Base-by-base conservation (phyloP, 2,329 filamentous ascomycete species). In the Penicillium hesseltinei region DNA sequence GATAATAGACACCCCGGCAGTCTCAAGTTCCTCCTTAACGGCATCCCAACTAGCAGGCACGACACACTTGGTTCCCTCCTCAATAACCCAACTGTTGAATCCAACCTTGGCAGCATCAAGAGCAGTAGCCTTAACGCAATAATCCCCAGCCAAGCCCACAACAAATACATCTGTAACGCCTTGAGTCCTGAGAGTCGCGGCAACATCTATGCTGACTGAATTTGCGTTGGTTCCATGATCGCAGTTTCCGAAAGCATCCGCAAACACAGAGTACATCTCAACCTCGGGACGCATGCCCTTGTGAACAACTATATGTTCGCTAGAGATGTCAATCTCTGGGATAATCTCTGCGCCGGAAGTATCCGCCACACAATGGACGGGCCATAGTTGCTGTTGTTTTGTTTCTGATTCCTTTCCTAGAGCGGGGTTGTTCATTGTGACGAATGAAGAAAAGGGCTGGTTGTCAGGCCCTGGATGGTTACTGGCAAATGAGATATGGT, bases 261-360 rank as follows among this genome's bases (percentile, higher is more conserved):
- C 88, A 68, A 99, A 97, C 0, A 88, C 92, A 60, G 89, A 93
- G 76, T 97, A 97, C 89, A 97, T 96, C 75, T 99, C 94, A 2
- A 96, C 84, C 44, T 83, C 79, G 44, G 80, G 72, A 70, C 91
- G 82, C 69, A 81, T 83, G 11, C 94, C 94, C 78, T 99, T 99
- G 64, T 89, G 83, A 15, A 97, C 77, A 29, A 91, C 78, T 36
- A 75, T 66, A 64, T 93, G 82, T n/a, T 96, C 64, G 17, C 79
- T 80, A 8, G 69, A 66, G 15, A 70, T 58, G 49, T 91, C 78
- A 1, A 97, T 81, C 70, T 92, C 91, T 0, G 87, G 82, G 7
- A 94, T 81, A 23, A 97, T 79, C 49, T 85, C 82, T 0, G 90
- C 87, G 11, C 94, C 94, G 0, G 79, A 73, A 0, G 89, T 90